These are phyloP conservation scores for Danielia oregonensis DNA, from an alignment of 805 yeast genomes.

Conservation along the genomic window DNA sequence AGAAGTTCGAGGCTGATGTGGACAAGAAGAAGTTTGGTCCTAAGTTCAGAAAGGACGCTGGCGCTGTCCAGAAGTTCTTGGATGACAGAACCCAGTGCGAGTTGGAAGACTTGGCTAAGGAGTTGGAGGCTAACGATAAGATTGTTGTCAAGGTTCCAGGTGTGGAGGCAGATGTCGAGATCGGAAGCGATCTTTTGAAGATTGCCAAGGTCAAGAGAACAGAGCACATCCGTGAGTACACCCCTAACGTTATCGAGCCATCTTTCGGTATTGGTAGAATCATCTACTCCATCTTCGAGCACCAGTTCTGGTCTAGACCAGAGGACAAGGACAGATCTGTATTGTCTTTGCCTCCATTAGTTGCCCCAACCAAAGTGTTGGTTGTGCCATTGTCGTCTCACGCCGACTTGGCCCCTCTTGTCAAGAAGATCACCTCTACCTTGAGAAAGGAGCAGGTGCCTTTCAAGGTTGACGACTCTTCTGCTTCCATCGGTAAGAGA, in stretches of 20 bases:
- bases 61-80: constrained; percentile 82
- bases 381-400: constrained; percentile 91
- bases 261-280: constrained; percentile 99
- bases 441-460: constrained; percentile 83
- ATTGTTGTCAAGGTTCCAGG: constrained; percentile 68
- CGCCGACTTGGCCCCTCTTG: constrained; percentile 71
- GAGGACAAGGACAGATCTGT: constrained; percentile 83
- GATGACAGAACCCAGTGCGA: constrained; percentile 76
- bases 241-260: constrained; percentile 98
- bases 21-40: constrained; percentile 98
- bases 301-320: constrained; percentile 91
- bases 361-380: constrained; percentile 96
- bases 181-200: constrained; percentile 66
- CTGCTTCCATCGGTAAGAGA: constrained; percentile 97
- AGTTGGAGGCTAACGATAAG: constrained; percentile 58
- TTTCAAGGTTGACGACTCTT: constrained; percentile 93
- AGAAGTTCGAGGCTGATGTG: constrained; percentile 77
- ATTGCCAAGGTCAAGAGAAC: constrained; percentile 76
- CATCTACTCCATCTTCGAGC: constrained; percentile 89
- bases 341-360: constrained; percentile 87
- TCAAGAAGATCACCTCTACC: constrained; percentile 61
- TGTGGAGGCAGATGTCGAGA: constrained; percentile 51
- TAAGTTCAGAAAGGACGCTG: constrained; percentile 94
- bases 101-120: constrained; percentile 69
- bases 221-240: constrained; percentile 91